A percentile compares a stretch with the other conserved stretches of the same genome.
Evolutionary conservation across 352 stramenopile genomes (phyloP).

Genomic region (Phytophthora cajani): DNA sequence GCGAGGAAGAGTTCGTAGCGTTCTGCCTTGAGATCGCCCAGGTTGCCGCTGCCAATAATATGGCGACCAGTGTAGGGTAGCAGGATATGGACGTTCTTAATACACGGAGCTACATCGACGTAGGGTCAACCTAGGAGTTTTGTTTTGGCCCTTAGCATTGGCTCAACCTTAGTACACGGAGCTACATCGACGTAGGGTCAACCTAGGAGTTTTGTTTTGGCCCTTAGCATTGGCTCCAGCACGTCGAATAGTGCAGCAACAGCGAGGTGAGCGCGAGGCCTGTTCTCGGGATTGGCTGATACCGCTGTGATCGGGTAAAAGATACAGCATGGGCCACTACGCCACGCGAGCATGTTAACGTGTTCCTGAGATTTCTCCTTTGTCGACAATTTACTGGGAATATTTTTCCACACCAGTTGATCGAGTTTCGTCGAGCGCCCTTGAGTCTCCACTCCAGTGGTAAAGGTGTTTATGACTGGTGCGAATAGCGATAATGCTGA

Average conservation of each 20-base stretch:
- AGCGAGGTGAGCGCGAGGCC: constrained; percentile 9
- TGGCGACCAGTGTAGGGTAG: constrained; percentile 15
- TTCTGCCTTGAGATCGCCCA: constrained; percentile 77
- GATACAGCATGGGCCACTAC: constrained; percentile 36
- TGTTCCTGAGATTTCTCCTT: constrained; percentile 7
- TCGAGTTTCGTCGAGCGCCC: constrained; percentile 17
- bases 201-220: constrained; percentile 26
- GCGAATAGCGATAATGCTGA: constrained; percentile 12
- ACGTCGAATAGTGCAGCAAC: constrained; percentile 35
- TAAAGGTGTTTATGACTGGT: not conserved
- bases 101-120: too few relatives aligned
- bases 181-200: not conserved
- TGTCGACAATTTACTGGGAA: not conserved
- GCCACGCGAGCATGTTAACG: constrained; percentile 37
- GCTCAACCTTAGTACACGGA: constrained; percentile 6
- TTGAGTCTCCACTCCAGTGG: not conserved
- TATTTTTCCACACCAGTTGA: constrained; percentile 36
- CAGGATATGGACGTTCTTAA: not conserved
- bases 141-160: constrained; percentile 35
- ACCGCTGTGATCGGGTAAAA: constrained; percentile 36
- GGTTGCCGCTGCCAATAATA: constrained; percentile 37
- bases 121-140: constrained; percentile 14
- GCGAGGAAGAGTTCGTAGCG: constrained; percentile 72
- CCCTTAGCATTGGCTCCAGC: constrained; percentile 37
- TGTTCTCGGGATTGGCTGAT: constrained; percentile 17